These are phyloP conservation scores for Calocera viscosa DNA, from an alignment of 768 basidiomycete species.

Conservation along the genomic window DNA sequence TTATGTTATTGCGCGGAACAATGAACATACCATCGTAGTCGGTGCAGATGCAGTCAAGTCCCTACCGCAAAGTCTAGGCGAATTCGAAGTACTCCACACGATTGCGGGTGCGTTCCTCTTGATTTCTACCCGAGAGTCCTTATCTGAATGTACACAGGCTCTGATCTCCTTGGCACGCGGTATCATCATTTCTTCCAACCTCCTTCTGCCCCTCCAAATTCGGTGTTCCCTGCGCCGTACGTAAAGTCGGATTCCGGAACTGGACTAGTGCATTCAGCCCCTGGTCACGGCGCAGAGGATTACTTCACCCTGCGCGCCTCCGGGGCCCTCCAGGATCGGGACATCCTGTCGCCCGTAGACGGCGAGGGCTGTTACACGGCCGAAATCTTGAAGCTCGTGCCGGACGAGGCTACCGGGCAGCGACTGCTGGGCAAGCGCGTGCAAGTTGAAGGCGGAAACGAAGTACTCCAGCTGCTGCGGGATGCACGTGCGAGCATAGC, in stretches of 20 bases:
- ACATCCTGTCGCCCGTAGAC: slow-evolving; percentile 72
- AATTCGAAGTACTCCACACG: slow-evolving; percentile 14
- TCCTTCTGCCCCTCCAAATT: slow-evolving; percentile 24
- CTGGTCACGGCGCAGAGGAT: slow-evolving; percentile 89
- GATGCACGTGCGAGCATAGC: slow-evolving; percentile 46
- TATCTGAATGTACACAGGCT: slow-evolving; percentile 15
- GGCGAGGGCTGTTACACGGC: slow-evolving; percentile 56
- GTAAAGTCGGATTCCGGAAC: slow-evolving; percentile 85
- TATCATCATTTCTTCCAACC: slow-evolving; percentile 22
- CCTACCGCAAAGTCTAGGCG: slow-evolving; percentile 18
- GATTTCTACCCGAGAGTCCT: neutral
- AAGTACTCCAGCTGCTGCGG: slow-evolving; percentile 48
- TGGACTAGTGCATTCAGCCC: slow-evolving; percentile 89
- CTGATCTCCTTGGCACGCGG: slow-evolving; percentile 15
- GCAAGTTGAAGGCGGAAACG: slow-evolving; percentile 54
- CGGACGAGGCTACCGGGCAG: slow-evolving; percentile 31
- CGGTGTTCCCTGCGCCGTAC: slow-evolving; percentile 55
- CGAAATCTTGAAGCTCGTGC: slow-evolving; percentile 46
- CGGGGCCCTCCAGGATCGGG: slow-evolving; percentile 34
- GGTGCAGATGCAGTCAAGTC: slow-evolving; percentile 27
- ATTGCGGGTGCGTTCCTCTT: slow-evolving; percentile 14
- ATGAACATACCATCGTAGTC: slow-evolving; percentile 26
- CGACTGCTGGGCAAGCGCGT: slow-evolving; percentile 57
- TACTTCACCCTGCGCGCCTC: slow-evolving; percentile 54
- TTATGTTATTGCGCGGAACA: slow-evolving; percentile 43